A percentile compares a stretch with the other conserved stretches of the same genome.
phyloP scores from a whole-genome alignment of 495 filamentous ascomycete genomes.

The Aspergillus bertholletiae region DNA sequence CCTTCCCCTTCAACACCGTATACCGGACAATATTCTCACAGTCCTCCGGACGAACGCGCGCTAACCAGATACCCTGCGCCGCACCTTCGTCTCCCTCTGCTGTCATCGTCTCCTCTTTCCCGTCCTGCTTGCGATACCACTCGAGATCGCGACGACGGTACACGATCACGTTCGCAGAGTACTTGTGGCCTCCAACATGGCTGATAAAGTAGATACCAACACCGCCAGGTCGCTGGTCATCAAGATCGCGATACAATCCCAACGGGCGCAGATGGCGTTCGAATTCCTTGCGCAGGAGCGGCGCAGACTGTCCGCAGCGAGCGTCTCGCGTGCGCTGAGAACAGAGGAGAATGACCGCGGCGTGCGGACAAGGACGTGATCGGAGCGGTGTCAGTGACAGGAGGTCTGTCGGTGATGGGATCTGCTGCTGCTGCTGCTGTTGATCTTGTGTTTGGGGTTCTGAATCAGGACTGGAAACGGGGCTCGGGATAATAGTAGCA shows the following conservation, averaged over 20 bases:
- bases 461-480: no score
- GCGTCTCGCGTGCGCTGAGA: conserved; percentile 91
- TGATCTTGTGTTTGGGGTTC: no score
- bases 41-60: conserved; percentile 82
- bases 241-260: conserved; percentile 79
- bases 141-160: conserved; percentile 67
- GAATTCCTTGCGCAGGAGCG: conserved; percentile 79
- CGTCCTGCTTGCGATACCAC: conserved; percentile 37
- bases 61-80: conserved; percentile 91
- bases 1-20: conserved; percentile 89
- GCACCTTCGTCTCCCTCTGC: conserved; percentile 53
- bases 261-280: conserved; percentile 83
- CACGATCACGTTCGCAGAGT: conserved; percentile 77
- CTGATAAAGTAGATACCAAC: conserved; percentile 94
- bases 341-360: conserved; percentile 85
- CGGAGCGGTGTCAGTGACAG: conserved; percentile 50
- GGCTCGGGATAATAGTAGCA: no score
- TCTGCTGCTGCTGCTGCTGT: conserved; percentile 1
- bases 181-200: conserved; percentile 56
- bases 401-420: conserved; percentile 27
- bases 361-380: conserved; percentile 72
- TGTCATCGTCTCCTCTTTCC: conserved; percentile 19
- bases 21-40: conserved; percentile 90
- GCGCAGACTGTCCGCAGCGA: conserved; percentile 89
- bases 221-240: conserved; percentile 83